Percentiles rank a stretch among this genome's conserved stretches.
Conservation (phyloP, 1,139 yeast species). For the Casaregolazyma suthepensis region DNA sequence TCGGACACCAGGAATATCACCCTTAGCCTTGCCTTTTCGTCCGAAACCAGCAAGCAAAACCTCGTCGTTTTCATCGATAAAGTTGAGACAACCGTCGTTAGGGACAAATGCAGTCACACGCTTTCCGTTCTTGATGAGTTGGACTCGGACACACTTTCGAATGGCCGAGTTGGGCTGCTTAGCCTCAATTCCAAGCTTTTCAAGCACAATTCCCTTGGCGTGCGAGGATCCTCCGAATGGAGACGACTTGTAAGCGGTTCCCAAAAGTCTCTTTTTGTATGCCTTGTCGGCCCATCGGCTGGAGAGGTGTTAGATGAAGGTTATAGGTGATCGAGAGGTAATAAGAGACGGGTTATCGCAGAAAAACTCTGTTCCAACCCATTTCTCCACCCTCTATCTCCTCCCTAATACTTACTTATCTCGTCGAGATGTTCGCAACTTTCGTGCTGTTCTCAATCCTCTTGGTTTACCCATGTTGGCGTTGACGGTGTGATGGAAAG, state of each 20-base stretch:
- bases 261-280: constrained; percentile 97
- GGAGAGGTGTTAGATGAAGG: constrained; percentile 12
- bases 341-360: too few relatives aligned
- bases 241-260: constrained; percentile 99
- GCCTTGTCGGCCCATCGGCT: constrained; percentile 98
- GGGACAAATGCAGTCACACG: constrained; percentile 99
- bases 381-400: constrained; percentile 24
- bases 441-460: constrained; percentile 99
- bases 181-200: constrained; percentile 99
- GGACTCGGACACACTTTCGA: constrained; percentile 99
- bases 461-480: constrained; percentile 80
- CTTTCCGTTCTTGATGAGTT: constrained; percentile 99
- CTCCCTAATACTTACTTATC: constrained; percentile 50
- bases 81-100: constrained; percentile 99
- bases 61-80: constrained; percentile 99
- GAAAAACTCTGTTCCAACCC: not conserved
- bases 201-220: constrained; percentile 99
- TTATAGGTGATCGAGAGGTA: not conserved
- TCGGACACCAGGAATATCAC: constrained; percentile 99
- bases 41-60: constrained; percentile 99
- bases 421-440: constrained; percentile 99
- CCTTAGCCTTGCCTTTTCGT: constrained; percentile 99
- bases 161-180: constrained; percentile 99
- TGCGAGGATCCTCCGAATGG: constrained; percentile 99
- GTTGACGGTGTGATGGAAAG: constrained; percentile 6